Evolutionary conservation across 202 grass and related monocot species (phyloP).

Genomic region (Dendrocalamus latiflorus): DNA sequence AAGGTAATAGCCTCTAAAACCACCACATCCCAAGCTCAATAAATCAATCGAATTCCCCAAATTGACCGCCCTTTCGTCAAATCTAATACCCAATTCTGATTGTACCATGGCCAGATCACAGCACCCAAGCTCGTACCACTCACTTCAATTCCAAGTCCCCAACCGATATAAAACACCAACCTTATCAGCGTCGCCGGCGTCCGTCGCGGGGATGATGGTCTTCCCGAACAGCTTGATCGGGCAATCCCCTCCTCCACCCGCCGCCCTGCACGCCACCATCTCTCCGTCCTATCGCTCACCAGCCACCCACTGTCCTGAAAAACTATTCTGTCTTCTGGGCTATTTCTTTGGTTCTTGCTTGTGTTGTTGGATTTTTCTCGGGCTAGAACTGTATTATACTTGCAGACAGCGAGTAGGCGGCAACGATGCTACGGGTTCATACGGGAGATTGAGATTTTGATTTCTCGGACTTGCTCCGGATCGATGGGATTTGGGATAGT

Average conservation of each 20-base stretch:
- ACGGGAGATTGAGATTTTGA: neutral
- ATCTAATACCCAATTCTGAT: neutral
- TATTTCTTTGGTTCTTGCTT: neutral
- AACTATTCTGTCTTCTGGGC: neutral
- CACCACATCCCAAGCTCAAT: neutral
- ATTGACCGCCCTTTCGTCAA: neutral
- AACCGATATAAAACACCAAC: conserved; percentile 20
- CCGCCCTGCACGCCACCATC: conserved; percentile 32
- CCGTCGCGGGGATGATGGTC: conserved; percentile 61
- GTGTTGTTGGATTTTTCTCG: neutral
- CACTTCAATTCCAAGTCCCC: neutral
- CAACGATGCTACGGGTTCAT: neutral
- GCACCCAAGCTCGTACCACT: neutral
- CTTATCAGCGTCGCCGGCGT: conserved; percentile 30
- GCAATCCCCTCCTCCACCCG: conserved; percentile 22
- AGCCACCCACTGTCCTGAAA: neutral
- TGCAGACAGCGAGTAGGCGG: neutral
- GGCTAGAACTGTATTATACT: neutral
- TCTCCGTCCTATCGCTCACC: neutral
- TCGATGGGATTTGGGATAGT: conserved; percentile 32
- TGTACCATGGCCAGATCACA: neutral
- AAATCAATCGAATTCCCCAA: neutral
- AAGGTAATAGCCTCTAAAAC: neutral
- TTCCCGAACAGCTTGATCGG: too few relatives aligned
- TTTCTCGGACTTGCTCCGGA: neutral